A percentile compares a stretch with the other conserved stretches of the same genome.
Evolutionary conservation across 2,329 filamentous ascomycete genomes (phyloP).

Genomic region (Fusarium stilboides): DNA sequence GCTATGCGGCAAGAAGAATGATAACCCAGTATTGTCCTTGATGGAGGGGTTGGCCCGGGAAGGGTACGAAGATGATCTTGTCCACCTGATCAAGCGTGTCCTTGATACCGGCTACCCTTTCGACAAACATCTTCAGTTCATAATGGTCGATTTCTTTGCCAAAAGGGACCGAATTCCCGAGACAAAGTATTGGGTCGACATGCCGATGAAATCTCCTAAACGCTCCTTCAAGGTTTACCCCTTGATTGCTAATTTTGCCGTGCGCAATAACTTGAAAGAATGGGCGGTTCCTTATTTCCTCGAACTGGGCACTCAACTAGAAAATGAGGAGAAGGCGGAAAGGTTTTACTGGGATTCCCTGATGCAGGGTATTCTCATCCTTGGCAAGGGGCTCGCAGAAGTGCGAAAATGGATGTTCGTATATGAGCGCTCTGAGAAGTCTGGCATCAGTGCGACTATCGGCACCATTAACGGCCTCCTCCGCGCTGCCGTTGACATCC

Average conservation of each 20-base stretch:
- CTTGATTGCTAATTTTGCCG: conserved; percentile 65
- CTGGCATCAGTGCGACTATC: conserved; percentile 70
- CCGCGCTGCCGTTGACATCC: conserved; percentile 77
- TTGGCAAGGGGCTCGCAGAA: conserved; percentile 74
- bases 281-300: conserved; percentile 76
- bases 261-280: conserved; percentile 70
- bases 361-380: conserved; percentile 79
- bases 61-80: conserved; percentile 70
- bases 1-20: conserved; percentile 40
- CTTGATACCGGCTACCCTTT: conserved; percentile 63
- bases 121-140: conserved; percentile 62
- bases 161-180: conserved; percentile 69
- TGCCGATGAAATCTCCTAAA: conserved; percentile 59
- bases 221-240: conserved; percentile 48
- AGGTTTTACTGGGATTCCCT: conserved; percentile 79
- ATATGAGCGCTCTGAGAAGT: conserved; percentile 74
- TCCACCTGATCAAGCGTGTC: conserved; percentile 69
- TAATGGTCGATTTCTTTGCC: conserved; percentile 76
- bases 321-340: conserved; percentile 60
- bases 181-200: conserved; percentile 78
- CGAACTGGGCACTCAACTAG: conserved; percentile 63
- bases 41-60: conserved; percentile 73
- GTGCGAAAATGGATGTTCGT: conserved; percentile 73
- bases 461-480: conserved; percentile 84
- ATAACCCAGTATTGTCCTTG: conserved; percentile 51